These are phyloP conservation scores for Limnanthes douglasii DNA, from an alignment of 345 rosid species.

Conservation along the genomic window DNA sequence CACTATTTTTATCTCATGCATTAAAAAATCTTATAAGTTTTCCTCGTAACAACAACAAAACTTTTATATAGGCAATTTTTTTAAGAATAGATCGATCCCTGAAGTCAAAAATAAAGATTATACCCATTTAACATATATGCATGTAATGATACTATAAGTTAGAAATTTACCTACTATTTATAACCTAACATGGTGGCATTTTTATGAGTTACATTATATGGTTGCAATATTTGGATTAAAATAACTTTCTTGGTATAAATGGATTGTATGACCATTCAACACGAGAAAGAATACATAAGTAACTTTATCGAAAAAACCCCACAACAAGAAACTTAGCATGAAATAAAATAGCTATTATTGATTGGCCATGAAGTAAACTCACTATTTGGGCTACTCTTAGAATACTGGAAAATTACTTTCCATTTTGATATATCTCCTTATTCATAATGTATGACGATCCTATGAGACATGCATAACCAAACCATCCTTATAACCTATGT, in stretches of 20 bases:
- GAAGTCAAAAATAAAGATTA: conserved; percentile 53
- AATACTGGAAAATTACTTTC: too few species aligned
- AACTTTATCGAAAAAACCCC: too few species aligned
- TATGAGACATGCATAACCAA: neutral
- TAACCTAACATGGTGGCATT: conserved; percentile 5
- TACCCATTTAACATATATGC: conserved; percentile 73
- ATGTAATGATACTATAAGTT: too few species aligned
- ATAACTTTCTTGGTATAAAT: conserved; percentile 9
- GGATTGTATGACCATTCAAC: conserved; percentile 56
- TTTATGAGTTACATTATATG: conserved; percentile 2
- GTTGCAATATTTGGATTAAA: conserved; percentile 69
- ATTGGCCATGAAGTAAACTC: too few species aligned
- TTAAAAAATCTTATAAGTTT: neutral
- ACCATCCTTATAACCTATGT: neutral
- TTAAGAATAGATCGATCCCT: conserved; percentile 73
- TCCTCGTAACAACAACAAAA: neutral
- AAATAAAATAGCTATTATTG: too few species aligned
- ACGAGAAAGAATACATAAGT: too few species aligned
- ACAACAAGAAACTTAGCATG: too few species aligned
- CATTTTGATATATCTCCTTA: too few species aligned
- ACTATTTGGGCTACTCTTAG: too few species aligned
- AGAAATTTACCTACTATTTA: conserved; percentile 7
- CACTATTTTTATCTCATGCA: conserved; percentile 91
- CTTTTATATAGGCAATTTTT: conserved; percentile 1
- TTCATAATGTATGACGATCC: too few species aligned